Conservation (phyloP, 768 basidiomycete species). For the Gymnopilus dilepis region DNA sequence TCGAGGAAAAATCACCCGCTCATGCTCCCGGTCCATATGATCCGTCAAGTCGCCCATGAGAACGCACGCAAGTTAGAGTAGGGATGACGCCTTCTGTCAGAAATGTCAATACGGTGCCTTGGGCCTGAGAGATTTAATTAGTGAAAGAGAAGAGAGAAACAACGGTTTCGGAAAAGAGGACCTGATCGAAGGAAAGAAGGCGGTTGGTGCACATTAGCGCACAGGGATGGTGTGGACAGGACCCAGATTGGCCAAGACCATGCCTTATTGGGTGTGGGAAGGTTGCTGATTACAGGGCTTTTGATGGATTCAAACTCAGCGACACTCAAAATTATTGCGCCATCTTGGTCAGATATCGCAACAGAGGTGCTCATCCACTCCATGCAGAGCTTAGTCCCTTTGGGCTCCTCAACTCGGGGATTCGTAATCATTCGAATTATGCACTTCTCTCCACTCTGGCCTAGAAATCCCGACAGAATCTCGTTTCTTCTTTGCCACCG, state of each 20-base stretch:
- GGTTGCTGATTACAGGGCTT: not conserved
- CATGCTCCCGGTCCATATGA: not conserved
- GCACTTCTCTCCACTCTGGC: not conserved
- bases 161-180: not conserved
- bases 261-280: constrained; percentile 2
- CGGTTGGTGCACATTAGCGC: not conserved
- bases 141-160: not conserved
- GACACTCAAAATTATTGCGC: constrained; percentile 23
- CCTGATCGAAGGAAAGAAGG: constrained; percentile 4
- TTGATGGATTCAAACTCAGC: constrained; percentile 6
- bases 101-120: not conserved
- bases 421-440: constrained; percentile 2
- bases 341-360: constrained; percentile 26
- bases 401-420: not conserved
- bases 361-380: constrained; percentile 26
- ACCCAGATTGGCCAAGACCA: constrained; percentile 1
- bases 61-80: not conserved
- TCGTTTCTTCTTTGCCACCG: not conserved
- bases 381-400: constrained; percentile 13
- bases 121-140: constrained; percentile 3
- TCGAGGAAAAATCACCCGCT: not conserved
- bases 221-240: not conserved
- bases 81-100: constrained; percentile 5
- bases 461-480: not conserved
- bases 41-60: not conserved